Conservation (phyloP, 148 eudicot genomes). For the Rhododendron ovatum region DNA sequence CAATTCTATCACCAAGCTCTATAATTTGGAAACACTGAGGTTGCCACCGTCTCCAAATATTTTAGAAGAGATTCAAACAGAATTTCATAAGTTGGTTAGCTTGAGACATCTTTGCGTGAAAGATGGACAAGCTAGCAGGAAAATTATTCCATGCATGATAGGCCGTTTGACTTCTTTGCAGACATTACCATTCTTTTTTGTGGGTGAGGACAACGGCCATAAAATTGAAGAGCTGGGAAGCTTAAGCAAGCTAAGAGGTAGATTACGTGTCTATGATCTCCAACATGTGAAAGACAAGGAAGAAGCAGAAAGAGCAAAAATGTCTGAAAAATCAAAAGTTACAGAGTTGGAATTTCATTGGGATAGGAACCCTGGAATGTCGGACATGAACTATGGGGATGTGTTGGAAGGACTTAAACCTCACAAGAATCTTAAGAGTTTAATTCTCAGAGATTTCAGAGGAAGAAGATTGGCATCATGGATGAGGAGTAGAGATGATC, state of each 20-base stretch:
- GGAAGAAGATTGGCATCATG: background rate
- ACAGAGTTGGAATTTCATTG: background rate
- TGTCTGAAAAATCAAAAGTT: background rate
- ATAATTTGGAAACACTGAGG: constrained; percentile 5
- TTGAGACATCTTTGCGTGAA: background rate
- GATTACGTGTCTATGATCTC: background rate
- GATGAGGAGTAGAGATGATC: background rate
- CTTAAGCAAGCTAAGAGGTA: background rate
- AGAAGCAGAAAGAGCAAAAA: background rate
- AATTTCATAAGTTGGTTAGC: background rate
- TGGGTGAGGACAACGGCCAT: background rate
- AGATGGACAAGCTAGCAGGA: background rate
- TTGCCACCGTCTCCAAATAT: too few species aligned
- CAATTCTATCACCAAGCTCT: constrained; percentile 7
- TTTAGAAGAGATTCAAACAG: background rate
- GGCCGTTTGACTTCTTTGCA: background rate
- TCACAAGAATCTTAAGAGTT: background rate
- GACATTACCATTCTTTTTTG: background rate
- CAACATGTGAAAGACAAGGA: background rate
- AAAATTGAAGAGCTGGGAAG: background rate
- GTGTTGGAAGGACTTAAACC: background rate
- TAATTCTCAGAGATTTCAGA: background rate
- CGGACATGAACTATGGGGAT: background rate
- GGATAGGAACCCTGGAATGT: background rate
- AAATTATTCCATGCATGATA: background rate